phyloP scores from a whole-genome alignment of 257 asterid genomes.

The Solanum lignicaule region DNA sequence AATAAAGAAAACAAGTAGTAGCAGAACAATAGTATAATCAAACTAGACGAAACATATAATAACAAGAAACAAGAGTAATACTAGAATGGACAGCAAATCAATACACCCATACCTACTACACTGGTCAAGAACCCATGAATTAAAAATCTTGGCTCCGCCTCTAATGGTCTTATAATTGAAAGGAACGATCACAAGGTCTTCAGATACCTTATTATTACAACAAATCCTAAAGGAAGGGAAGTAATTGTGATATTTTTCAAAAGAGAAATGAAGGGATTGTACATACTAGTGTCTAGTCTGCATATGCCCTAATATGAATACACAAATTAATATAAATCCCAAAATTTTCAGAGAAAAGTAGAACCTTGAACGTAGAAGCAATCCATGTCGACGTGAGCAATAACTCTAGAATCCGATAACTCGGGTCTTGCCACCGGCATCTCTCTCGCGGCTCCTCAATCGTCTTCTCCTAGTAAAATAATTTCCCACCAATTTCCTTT shows the following conservation, averaged over 20 bases:
- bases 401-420: conserved; percentile 67
- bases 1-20: too few relatives aligned
- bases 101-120: background rate
- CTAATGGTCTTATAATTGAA: background rate
- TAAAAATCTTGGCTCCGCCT: background rate
- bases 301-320: background rate
- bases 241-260: background rate
- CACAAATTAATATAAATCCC: background rate
- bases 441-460: conserved; percentile 9
- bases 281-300: background rate
- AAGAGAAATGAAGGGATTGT: background rate
- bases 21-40: background rate
- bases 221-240: background rate
- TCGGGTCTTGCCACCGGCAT: conserved; percentile 74
- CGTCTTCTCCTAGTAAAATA: background rate
- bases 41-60: background rate
- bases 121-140: background rate
- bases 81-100: background rate
- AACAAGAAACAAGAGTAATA: background rate
- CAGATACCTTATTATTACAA: background rate
- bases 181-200: too few relatives aligned
- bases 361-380: conserved; percentile 97
- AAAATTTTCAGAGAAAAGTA: background rate
- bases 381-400: conserved; percentile 94
- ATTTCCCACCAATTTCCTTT: conserved; percentile 2